A percentile compares a stretch with the other conserved stretches of the same genome.
phyloP scores from a whole-genome alignment of 2,329 filamentous ascomycete species.

The Botrytis byssoidea region DNA sequence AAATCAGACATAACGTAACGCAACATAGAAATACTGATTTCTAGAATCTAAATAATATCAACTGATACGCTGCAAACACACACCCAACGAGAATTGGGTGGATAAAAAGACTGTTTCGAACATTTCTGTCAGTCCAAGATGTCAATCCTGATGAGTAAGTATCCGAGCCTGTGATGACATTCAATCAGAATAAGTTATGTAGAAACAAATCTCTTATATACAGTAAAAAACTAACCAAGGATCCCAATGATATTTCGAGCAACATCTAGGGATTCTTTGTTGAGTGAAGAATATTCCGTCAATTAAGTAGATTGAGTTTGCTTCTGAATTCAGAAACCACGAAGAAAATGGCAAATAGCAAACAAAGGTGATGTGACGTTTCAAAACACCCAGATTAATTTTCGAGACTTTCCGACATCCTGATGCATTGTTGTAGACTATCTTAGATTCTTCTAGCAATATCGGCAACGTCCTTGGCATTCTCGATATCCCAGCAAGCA shows the following conservation, averaged over 20 bases:
- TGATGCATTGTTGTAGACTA: neutral
- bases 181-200: too few species aligned
- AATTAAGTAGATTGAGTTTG: neutral
- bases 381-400: neutral
- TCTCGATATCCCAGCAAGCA: slow-evolving; percentile 38
- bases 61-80: neutral
- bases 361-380: neutral
- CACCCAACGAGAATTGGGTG: neutral
- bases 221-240: neutral
- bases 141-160: neutral
- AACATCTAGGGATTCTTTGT: neutral
- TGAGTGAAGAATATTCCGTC: neutral
- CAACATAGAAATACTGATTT: neutral
- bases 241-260: neutral
- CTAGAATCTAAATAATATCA: neutral
- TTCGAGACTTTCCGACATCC: neutral
- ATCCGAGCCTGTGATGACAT: neutral
- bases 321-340: neutral
- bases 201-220: neutral
- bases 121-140: neutral
- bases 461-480: slow-evolving; percentile 36
- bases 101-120: neutral
- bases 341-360: neutral
- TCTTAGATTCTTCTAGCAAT: slow-evolving; percentile 15
- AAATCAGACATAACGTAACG: neutral